Evolutionary conservation across 768 basidiomycete species (phyloP).

Genomic region (Naganishia randhawae): DNA sequence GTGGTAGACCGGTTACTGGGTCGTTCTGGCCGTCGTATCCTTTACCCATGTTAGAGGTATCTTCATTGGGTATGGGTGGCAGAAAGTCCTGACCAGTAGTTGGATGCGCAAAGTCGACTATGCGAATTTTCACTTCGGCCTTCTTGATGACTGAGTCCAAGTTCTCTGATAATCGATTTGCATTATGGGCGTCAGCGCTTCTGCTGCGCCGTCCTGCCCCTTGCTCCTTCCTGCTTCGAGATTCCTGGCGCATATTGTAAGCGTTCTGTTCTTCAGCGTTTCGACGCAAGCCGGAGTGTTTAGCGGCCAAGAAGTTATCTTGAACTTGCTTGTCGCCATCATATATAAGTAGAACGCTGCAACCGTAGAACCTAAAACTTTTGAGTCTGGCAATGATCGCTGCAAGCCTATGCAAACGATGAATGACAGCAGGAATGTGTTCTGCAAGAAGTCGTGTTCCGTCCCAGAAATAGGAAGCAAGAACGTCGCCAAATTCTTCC

Average conservation of each 20-base stretch:
- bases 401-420: constrained; percentile 89
- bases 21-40: constrained; percentile 81
- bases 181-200: constrained; percentile 35
- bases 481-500: constrained; percentile 74
- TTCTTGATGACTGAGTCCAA: constrained; percentile 45
- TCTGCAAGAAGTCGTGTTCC: constrained; percentile 78
- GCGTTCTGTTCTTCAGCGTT: constrained; percentile 34
- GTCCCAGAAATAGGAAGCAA: constrained; percentile 78
- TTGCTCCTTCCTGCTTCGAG: constrained; percentile 10
- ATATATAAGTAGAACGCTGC: constrained; percentile 92
- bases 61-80: constrained; percentile 46
- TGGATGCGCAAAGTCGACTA: constrained; percentile 98
- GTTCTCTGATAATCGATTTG: constrained; percentile 8
- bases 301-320: constrained; percentile 63
- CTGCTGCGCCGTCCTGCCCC: constrained; percentile 33
- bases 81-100: constrained; percentile 92
- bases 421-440: constrained; percentile 85
- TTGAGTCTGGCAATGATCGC: constrained; percentile 80
- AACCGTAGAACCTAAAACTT: constrained; percentile 98
- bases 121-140: constrained; percentile 89
- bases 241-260: constrained; percentile 35
- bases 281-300: constrained; percentile 31
- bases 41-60: constrained; percentile 57
- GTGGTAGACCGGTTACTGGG: constrained; percentile 72
- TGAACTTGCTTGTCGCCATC: constrained; percentile 90